Base-by-base conservation (phyloP, 2,329 filamentous ascomycete species). In the Grosmannia huntii region DNA sequence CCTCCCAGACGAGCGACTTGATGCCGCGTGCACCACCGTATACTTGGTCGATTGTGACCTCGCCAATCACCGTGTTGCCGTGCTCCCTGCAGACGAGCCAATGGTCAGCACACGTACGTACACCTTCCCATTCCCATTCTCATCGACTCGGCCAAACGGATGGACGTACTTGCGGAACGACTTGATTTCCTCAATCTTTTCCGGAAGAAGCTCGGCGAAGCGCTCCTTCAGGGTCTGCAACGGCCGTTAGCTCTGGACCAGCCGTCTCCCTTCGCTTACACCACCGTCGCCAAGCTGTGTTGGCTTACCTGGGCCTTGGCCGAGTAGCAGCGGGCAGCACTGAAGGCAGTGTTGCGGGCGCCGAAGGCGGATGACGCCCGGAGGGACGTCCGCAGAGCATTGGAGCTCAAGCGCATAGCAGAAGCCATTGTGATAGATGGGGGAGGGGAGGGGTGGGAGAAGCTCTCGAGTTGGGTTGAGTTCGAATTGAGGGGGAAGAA, bases 101-200 rank as follows among this genome's bases (percentile, higher is more conserved):
- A 55, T n/a, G 50, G 58, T 21, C 10, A 49, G 53, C 57, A 27
- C 33, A 10, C n/a, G 31, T 33, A 10, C n/a, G 31, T 33, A 33
- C 31, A 33, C 31, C 9, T 33, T 33, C 31, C 9, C 28, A 28
- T 41, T 44, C 4, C 19, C 41, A 44, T n/a, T n/a, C n/a, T n/a
- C n/a, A 5, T 4, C 41, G 41, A 44, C 16, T 9, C 51, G n/a
- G 14, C 5, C n/a, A 41, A 10, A n/a, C 11, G 28, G 53, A 60
- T 25, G 4, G 19, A 76, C 86, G 73, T 80, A 95, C 90, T 96
- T 96, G 75, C 90, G 85, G 70, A 99, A 86, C 75, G 90, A 85
- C 89, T 99, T 99, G 81, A 99, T 90, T 84, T 97, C 89, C 79
- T 99, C 94, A 72, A 96, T 87, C 84, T 97, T 95, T 74, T 86